Base-by-base conservation (phyloP, 306 rosid genomes). In the Vicia villosa region DNA sequence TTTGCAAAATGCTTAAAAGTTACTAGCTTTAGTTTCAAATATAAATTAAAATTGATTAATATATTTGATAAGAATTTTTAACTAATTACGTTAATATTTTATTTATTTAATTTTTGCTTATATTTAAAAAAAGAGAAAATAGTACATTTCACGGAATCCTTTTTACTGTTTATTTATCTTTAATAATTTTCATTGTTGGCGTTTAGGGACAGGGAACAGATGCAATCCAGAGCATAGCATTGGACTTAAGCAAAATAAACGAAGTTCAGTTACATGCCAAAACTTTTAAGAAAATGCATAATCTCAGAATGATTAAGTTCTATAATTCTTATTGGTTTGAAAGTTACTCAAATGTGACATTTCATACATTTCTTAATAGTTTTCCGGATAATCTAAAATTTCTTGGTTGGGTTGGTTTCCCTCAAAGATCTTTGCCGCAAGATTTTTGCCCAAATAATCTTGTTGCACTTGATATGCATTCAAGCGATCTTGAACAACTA, bases 181-280 rank as follows among this genome's bases (percentile, higher is more conserved):
- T 47, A 56, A 5, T 4, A 10, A 50, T 41, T 1, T 6, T 8
- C 17, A 0, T 5, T 3, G 11, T 64, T 41, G 4, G 58, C 16
- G 69, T 54, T 8, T 10, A 80, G 83, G 85, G 85, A 20, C 45
- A 80, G 80, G 85, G 85, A 16, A 52, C 83, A 0, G 78, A 56
- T 17, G 57, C 67, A 20, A 12, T 80, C 3, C 37, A 61, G 6
- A 56, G 65, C 17, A 74, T 84, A 68, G 51, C 17, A 3, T 51
- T 74, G 0, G 34, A 74, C 37, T 2, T 10, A 1, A 8, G 32
- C 38, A 0, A 24, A 30, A 43, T 19, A 10, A 19, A n/a, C 24
- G 4, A 24, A 14, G 62, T 62, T 22, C 0, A 50, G 0, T n/a
- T 77, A 3, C 17, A 68, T 42, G 13, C 41, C 1, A 0, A 47